Conservation (phyloP, 164 flowering plant species). For the Vitis labrusca region DNA sequence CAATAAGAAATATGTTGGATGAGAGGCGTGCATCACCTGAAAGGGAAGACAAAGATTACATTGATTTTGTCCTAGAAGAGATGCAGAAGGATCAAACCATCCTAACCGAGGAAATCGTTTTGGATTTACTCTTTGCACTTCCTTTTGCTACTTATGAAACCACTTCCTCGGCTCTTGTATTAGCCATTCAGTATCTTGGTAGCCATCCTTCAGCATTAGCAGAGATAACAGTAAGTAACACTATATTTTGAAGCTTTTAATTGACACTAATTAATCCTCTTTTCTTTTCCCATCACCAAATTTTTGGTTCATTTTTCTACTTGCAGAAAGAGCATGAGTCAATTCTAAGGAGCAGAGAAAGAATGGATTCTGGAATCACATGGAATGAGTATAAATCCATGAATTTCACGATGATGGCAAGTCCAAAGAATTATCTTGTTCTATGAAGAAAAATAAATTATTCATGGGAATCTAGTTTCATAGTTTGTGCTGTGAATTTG, state of each 20-base stretch:
- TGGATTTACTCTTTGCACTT: constrained; percentile 69
- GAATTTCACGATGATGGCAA: constrained; percentile 36
- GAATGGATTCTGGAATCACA: constrained; percentile 46
- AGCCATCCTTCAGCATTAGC: constrained; percentile 69
- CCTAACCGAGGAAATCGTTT: constrained; percentile 58
- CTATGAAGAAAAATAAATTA: no score
- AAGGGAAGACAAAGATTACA: constrained; percentile 57
- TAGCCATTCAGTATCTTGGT: constrained; percentile 48
- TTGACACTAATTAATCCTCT: not conserved
- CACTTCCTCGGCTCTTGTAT: constrained; percentile 58
- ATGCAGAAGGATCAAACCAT: constrained; percentile 51
- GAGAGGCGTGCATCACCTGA: constrained; percentile 61
- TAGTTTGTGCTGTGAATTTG: not conserved
- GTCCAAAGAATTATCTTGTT: no score
- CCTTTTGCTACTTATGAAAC: constrained; percentile 77
- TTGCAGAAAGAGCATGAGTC: constrained; percentile 63
- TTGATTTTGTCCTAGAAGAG: constrained; percentile 61
- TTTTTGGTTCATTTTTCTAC: not conserved
- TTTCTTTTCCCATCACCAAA: not conserved
- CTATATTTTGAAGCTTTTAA: not conserved
- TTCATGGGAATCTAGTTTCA: no score
- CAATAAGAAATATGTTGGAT: constrained; percentile 61
- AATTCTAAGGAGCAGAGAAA: constrained; percentile 37
- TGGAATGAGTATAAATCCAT: constrained; percentile 71
- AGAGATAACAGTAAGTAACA: constrained; percentile 55